Percentiles rank a stretch among this genome's conserved stretches.
These are phyloP conservation scores for Verticillium klebahnii DNA, from an alignment of 2,329 filamentous ascomycete genomes.

Conservation along the genomic window DNA sequence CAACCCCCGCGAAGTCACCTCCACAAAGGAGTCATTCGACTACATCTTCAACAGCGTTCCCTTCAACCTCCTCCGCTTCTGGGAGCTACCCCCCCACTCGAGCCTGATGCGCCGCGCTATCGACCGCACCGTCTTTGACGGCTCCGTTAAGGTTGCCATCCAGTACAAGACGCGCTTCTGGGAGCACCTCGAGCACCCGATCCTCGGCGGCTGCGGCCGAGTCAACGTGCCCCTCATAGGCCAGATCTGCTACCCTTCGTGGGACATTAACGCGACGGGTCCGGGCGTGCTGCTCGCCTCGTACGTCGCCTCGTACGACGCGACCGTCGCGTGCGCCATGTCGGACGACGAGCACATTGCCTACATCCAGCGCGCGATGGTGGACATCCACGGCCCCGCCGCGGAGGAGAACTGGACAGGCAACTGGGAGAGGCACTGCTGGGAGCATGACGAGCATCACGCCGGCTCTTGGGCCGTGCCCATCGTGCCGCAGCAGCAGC, in stretches of 20 bases:
- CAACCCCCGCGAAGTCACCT: constrained; percentile 16
- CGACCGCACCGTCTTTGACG: constrained; percentile 18
- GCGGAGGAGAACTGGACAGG: constrained; percentile 54
- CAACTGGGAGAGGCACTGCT: constrained; percentile 53
- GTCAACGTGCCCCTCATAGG: constrained; percentile 43
- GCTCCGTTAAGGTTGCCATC: constrained; percentile 38
- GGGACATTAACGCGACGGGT: constrained; percentile 43
- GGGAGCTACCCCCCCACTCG: constrained; percentile 30
- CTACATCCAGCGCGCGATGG: constrained; percentile 48
- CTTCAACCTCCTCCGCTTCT: constrained; percentile 30
- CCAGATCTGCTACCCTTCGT: constrained; percentile 48
- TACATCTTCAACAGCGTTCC: constrained; percentile 31
- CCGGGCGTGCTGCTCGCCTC: constrained; percentile 47
- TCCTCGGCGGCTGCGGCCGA: constrained; percentile 42
- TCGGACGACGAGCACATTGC: constrained; percentile 49
- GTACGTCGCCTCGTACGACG: constrained; percentile 35
- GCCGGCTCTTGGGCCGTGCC: constrained; percentile 52
- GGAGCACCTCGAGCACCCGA: constrained; percentile 21
- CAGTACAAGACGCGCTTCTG: constrained; percentile 48
- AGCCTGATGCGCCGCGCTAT: constrained; percentile 20
- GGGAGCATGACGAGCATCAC: constrained; percentile 51
- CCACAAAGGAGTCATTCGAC: constrained; percentile 26
- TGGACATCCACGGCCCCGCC: constrained; percentile 46
- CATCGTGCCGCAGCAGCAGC: constrained; percentile 47
- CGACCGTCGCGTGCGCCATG: constrained; percentile 34